Percentiles rank a stretch among this genome's conserved stretches.
phyloP scores from a whole-genome alignment of 192 early-diverging fungal genomes.

The Backusella morwellensis region DNA sequence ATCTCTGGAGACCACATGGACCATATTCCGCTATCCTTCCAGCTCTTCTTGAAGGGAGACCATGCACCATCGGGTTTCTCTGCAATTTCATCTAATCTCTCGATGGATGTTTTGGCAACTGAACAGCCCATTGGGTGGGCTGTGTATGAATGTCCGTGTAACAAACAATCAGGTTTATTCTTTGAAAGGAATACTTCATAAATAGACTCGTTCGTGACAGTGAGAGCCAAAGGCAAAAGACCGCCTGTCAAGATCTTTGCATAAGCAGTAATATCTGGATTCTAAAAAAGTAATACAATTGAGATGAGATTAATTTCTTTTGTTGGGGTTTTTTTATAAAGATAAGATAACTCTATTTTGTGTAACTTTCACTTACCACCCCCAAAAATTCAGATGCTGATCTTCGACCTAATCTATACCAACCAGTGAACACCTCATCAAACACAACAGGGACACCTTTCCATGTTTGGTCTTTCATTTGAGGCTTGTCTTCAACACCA shows the following conservation, averaged over 20 bases:
- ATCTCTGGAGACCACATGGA: conserved; percentile 36
- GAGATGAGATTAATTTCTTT: conserved; percentile 12
- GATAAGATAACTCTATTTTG: not conserved
- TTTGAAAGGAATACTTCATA: conserved; percentile 65
- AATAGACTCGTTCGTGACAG: conserved; percentile 59
- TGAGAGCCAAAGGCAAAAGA: conserved; percentile 66
- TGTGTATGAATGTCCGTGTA: conserved; percentile 85
- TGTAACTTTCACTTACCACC: conserved; percentile 41
- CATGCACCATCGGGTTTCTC: conserved; percentile 20
- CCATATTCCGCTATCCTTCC: conserved; percentile 43
- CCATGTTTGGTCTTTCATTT: conserved; percentile 24
- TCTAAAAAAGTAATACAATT: conserved; percentile 27
- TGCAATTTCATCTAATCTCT: conserved; percentile 47
- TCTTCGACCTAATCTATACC: conserved; percentile 62
- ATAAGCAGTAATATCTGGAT: conserved; percentile 74
- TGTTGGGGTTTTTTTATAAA: not conserved
- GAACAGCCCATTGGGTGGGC: conserved; percentile 80
- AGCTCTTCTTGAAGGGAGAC: conserved; percentile 27
- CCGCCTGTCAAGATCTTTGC: conserved; percentile 82
- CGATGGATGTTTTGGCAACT: conserved; percentile 59
- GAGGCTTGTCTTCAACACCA: conserved; percentile 17
- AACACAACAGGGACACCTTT: conserved; percentile 69
- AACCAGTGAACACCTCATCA: conserved; percentile 82
- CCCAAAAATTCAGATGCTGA: conserved; percentile 59
- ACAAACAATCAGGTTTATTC: conserved; percentile 63